Conservation (phyloP, 306 rosid species). For the Fragaria nilgerrensis region DNA sequence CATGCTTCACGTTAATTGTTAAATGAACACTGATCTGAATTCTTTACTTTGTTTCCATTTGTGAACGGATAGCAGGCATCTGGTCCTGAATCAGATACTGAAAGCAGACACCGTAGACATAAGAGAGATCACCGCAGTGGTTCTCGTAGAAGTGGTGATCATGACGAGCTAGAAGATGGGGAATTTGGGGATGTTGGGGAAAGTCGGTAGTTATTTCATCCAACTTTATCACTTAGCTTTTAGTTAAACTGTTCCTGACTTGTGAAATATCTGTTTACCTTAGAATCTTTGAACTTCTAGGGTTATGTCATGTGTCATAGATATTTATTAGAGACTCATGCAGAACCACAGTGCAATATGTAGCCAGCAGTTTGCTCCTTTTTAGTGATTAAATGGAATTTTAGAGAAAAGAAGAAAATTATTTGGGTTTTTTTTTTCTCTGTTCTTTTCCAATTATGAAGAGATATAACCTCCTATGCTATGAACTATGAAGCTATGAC, state of each 20-base stretch:
- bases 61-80: conserved; percentile 60
- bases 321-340: neutral
- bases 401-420: neutral
- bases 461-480: neutral
- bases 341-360: neutral
- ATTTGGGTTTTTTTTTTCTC: neutral
- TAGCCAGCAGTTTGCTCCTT: neutral
- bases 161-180: conserved; percentile 72
- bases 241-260: conserved; percentile 2
- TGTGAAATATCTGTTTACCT: conserved; percentile 14
- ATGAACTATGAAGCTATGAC: too few species aligned
- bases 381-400: neutral
- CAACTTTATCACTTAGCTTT: neutral
- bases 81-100: conserved; percentile 70
- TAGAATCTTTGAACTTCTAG: conserved; percentile 7
- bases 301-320: neutral
- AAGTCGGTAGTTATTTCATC: conserved; percentile 52
- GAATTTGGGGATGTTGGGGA: conserved; percentile 68
- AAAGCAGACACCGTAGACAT: conserved; percentile 70
- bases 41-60: neutral
- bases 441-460: neutral
- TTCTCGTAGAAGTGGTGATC: conserved; percentile 57
- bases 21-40: conserved; percentile 11
- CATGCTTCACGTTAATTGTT: conserved; percentile 13
- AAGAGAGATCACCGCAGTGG: conserved; percentile 69